Evolutionary conservation across 441 rosid species (phyloP).

Genomic region (Melastoma candidum): DNA sequence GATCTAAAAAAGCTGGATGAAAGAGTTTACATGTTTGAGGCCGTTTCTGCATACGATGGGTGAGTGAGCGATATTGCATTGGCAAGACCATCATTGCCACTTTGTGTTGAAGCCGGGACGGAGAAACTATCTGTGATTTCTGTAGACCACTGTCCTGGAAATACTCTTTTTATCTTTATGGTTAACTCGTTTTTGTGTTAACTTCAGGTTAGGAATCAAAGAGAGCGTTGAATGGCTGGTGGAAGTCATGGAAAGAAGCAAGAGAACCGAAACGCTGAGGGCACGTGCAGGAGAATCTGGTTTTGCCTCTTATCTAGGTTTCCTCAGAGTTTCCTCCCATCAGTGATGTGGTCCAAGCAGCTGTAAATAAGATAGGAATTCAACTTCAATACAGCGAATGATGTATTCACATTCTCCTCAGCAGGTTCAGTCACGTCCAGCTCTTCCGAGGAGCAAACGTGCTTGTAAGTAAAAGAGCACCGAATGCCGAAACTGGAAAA

Average conservation of each 20-base stretch:
- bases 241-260: constrained; percentile 92
- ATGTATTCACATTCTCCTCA: too few relatives aligned
- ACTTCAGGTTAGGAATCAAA: constrained; percentile 77
- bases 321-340: not conserved
- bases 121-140: too few relatives aligned
- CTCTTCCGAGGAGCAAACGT: too few relatives aligned
- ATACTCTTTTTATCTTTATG: too few relatives aligned
- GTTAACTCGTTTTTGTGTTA: not conserved
- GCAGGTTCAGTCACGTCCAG: too few relatives aligned
- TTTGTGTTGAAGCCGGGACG: too few relatives aligned
- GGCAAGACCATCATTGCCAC: too few relatives aligned
- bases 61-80: constrained; percentile 20
- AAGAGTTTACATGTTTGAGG: constrained; percentile 86
- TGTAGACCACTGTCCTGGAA: too few relatives aligned
- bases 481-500: too few relatives aligned
- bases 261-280: constrained; percentile 82
- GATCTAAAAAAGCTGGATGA: constrained; percentile 72
- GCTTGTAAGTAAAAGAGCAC: too few relatives aligned
- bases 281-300: constrained; percentile 48
- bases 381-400: too few relatives aligned
- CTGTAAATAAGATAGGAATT: constrained; percentile 34
- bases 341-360: constrained; percentile 16
- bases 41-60: constrained; percentile 92
- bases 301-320: constrained; percentile 26
- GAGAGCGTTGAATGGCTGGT: constrained; percentile 85